These are phyloP conservation scores for Backusella sp. DNA, from an alignment of 192 early-diverging fungal species.

Conservation along the genomic window DNA sequence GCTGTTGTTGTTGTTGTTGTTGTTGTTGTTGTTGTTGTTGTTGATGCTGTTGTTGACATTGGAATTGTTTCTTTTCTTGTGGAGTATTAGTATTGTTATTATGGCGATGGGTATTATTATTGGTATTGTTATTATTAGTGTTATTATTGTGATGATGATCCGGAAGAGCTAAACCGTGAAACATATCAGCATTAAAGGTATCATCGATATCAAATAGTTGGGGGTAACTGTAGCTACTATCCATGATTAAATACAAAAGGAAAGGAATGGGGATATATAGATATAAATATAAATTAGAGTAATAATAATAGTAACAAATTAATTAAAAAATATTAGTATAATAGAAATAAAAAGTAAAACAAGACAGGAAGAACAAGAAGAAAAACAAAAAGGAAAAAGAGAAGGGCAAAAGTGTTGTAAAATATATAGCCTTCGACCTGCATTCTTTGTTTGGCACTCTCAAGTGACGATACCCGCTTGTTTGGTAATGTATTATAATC, in stretches of 20 bases:
- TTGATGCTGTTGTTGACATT: not conserved
- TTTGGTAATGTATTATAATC: not conserved
- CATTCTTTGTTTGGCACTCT: constrained; percentile 10
- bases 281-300: not conserved
- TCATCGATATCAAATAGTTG: constrained; percentile 21
- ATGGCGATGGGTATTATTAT: not conserved
- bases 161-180: constrained; percentile 3
- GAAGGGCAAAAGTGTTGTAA: constrained; percentile 1
- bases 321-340: not conserved
- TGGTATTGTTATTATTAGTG: not conserved
- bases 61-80: not conserved
- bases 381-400: not conserved
- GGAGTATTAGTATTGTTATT: not conserved
- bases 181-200: constrained; percentile 1
- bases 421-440: constrained; percentile 1
- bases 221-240: constrained; percentile 9
- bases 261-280: constrained; percentile 14
- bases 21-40: not conserved
- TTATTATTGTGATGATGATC: not conserved
- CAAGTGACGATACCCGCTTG: not conserved
- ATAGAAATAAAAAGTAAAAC: not conserved
- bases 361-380: not conserved
- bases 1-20: not conserved
- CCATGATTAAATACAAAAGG: constrained; percentile 10
- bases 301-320: not conserved